Conservation (phyloP, 177 flowering plant species). For the Telopea speciosissima region DNA sequence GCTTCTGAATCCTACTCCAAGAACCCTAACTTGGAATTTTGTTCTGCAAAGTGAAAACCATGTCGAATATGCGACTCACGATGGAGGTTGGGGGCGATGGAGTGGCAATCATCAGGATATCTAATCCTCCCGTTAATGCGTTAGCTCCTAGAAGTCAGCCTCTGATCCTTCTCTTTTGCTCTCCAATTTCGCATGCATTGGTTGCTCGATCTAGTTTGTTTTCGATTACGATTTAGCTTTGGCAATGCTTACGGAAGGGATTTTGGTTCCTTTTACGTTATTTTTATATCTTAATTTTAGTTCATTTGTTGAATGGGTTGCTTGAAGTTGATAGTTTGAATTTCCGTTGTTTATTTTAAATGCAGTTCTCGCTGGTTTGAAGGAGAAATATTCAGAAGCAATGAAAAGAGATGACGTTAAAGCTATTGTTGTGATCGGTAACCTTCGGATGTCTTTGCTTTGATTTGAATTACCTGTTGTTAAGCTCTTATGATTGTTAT, state of each 20-base stretch:
- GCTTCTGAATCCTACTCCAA: too few relatives aligned
- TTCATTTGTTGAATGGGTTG: not conserved
- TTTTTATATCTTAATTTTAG: too few relatives aligned
- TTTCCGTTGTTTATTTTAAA: conserved; percentile 6
- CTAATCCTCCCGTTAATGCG: conserved; percentile 89
- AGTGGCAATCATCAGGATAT: conserved; percentile 73
- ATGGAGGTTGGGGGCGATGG: conserved; percentile 82
- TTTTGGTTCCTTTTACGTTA: not conserved
- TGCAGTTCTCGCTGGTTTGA: conserved; percentile 63
- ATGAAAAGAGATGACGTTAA: conserved; percentile 64
- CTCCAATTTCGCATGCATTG: not conserved
- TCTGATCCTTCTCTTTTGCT: not conserved
- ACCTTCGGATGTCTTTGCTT: not conserved
- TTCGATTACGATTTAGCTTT: not conserved
- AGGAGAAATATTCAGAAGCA: conserved; percentile 68
- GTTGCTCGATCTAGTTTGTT: not conserved
- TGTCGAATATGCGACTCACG: conserved; percentile 40
- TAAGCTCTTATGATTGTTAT: too few relatives aligned
- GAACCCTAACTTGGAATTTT: too few relatives aligned
- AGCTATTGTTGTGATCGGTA: conserved; percentile 84
- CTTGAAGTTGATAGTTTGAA: not conserved
- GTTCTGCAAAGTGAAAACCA: not conserved
- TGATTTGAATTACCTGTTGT: not conserved
- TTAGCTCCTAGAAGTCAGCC: conserved; percentile 50
- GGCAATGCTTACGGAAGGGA: not conserved